These are phyloP conservation scores for Saccharomycopsis hybrid DNA, from an alignment of 1,139 yeast species.

Conservation along the genomic window DNA sequence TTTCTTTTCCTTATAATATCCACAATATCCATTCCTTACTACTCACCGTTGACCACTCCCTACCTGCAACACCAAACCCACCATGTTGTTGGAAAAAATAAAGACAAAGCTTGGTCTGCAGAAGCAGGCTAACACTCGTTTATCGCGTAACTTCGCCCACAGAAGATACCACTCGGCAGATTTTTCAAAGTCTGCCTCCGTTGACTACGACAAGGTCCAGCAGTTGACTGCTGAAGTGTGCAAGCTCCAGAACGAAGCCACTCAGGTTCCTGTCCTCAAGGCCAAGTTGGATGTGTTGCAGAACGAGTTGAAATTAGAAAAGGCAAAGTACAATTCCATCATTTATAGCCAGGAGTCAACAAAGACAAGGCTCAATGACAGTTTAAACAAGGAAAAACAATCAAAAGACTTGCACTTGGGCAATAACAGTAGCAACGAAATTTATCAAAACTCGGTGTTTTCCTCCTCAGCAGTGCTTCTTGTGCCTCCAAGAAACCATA, in stretches of 20 bases:
- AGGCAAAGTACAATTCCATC: conserved; percentile 1
- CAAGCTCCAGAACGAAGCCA: conserved; percentile 15
- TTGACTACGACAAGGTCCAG: conserved; percentile 5
- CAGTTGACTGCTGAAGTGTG: conserved; percentile 15
- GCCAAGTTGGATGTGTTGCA: conserved; percentile 17
- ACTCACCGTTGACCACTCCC: too few species aligned
- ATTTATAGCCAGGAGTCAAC: background rate
- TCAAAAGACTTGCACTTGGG: background rate
- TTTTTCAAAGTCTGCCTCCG: background rate
- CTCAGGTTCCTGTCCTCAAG: conserved; percentile 17
- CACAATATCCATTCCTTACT: too few species aligned
- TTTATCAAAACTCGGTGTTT: background rate
- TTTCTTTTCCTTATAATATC: too few species aligned
- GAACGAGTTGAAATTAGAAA: conserved; percentile 14
- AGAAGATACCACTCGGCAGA: background rate
- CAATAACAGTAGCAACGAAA: background rate
- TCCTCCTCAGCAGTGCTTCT: background rate
- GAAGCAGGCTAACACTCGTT: too few species aligned
- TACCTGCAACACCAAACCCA: too few species aligned
- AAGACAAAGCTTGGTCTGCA: background rate
- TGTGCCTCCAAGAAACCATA: conserved; percentile 5
- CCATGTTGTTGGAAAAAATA: conserved; percentile 4
- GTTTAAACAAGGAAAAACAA: background rate
- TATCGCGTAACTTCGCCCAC: background rate
- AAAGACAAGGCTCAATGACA: background rate